Percentiles rank a stretch among this genome's conserved stretches.
Conservation (phyloP, 192 early-diverging fungal genomes). For the Coemansia asiatica region DNA sequence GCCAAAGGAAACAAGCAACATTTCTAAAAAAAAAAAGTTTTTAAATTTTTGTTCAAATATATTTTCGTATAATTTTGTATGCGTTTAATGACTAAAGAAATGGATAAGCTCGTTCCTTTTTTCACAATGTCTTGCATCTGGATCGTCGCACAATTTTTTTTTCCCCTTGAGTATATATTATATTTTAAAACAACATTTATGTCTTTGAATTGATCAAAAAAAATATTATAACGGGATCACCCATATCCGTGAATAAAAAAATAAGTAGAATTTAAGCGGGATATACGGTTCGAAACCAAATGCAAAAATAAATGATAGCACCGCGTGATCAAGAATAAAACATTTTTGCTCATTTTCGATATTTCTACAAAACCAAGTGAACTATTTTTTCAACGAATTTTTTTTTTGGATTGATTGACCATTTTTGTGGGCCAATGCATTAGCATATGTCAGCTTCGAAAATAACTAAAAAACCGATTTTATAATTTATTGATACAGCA, state of each 20-base stretch:
- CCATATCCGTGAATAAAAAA: too few species aligned
- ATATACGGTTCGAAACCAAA: not conserved
- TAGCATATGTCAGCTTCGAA: too few species aligned
- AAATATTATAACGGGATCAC: not conserved
- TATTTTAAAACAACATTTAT: too few species aligned
- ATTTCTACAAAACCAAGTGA: too few species aligned
- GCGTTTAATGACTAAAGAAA: not conserved
- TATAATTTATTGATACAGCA: slow-evolving; percentile 1
- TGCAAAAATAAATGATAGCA: too few species aligned
- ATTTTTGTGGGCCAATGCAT: too few species aligned
- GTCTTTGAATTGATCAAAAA: not conserved
- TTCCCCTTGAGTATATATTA: too few species aligned
- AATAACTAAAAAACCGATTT: slow-evolving; percentile 4
- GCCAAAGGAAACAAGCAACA: not conserved
- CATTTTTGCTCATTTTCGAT: too few species aligned
- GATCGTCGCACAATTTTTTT: not conserved
- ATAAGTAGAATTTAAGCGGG: not conserved
- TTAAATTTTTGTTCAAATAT: not conserved
- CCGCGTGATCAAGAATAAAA: not conserved
- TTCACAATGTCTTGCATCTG: not conserved
- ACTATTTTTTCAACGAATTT: not conserved
- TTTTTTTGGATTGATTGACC: slow-evolving; percentile 1
- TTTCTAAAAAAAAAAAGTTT: not conserved
- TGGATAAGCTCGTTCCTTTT: not conserved
- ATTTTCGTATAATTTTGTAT: too few species aligned